Conservation (phyloP, 306 rosid species). For the Acacia crassicarpa region DNA sequence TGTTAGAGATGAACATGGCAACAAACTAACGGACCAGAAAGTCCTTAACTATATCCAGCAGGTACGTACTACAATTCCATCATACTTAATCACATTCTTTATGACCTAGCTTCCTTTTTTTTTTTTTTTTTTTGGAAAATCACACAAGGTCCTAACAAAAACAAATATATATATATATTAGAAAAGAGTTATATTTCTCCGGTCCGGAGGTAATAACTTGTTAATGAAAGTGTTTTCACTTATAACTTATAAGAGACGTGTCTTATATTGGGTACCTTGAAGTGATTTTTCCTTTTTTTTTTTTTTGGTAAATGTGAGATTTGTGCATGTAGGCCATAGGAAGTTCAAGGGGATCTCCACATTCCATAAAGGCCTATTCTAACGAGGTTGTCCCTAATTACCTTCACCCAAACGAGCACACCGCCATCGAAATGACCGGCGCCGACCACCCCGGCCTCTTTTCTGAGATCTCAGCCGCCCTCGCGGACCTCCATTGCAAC, state of each 20-base stretch:
- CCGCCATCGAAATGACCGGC: constrained; percentile 62
- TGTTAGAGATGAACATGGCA: constrained; percentile 60
- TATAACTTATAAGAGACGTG: too few relatives aligned
- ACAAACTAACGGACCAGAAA: constrained; percentile 40
- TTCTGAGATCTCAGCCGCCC: constrained; percentile 63
- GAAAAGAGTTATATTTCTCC: too few relatives aligned
- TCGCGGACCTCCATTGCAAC: constrained; percentile 67
- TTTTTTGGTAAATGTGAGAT: not conserved
- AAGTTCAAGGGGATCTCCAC: constrained; percentile 41
- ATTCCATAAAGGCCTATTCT: constrained; percentile 32
- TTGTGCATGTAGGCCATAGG: constrained; percentile 25
- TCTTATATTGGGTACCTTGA: too few relatives aligned
- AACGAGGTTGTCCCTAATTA: constrained; percentile 22
- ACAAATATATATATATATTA: too few relatives aligned
- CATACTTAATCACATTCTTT: too few relatives aligned
- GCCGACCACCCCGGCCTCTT: constrained; percentile 63
- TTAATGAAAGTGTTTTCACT: too few relatives aligned
- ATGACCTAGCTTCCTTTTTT: too few relatives aligned
- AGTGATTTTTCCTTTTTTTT: too few relatives aligned
- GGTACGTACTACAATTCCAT: not conserved
- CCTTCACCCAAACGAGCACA: constrained; percentile 34
- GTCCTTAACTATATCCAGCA: not conserved
- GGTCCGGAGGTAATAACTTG: too few relatives aligned
- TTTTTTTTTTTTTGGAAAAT: too few relatives aligned
- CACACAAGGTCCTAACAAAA: too few relatives aligned